Conservation (phyloP, 306 rosid species). For the Lithocarpus polystachyus region DNA sequence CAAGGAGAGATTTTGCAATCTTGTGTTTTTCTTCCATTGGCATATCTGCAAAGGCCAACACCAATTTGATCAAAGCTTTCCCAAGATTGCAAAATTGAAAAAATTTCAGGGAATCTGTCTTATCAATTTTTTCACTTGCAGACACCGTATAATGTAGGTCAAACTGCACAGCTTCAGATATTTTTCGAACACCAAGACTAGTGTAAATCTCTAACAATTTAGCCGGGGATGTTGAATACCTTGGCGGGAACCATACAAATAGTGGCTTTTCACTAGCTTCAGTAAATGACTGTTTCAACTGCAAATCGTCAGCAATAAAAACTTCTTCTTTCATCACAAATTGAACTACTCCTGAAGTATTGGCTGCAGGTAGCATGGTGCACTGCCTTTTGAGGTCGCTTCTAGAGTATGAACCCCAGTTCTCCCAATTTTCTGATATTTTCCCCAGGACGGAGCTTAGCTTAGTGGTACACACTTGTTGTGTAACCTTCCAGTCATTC, state of each 20-base stretch:
- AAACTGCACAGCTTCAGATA: slow-evolving; percentile 14
- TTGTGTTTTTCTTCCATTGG: no score
- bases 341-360: not conserved
- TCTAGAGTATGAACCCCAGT: not conserved
- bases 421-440: slow-evolving; percentile 9
- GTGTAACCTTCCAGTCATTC: slow-evolving; percentile 17
- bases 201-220: not conserved
- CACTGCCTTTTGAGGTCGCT: not conserved
- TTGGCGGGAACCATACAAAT: slow-evolving; percentile 21
- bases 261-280: slow-evolving; percentile 6
- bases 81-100: no score
- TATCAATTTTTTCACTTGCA: no score
- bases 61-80: no score
- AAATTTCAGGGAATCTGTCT: no score
- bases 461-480: not conserved
- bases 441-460: slow-evolving; percentile 1
- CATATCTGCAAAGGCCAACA: no score
- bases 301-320: slow-evolving; percentile 22
- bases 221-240: not conserved
- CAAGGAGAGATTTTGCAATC: no score
- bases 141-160: no score
- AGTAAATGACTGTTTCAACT: slow-evolving; percentile 9
- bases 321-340: slow-evolving; percentile 10
- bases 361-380: slow-evolving; percentile 14
- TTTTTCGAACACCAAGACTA: slow-evolving; percentile 12